Base-by-base conservation (phyloP, 140 eudicot genomes). In the Erigeron philadelphicus region DNA sequence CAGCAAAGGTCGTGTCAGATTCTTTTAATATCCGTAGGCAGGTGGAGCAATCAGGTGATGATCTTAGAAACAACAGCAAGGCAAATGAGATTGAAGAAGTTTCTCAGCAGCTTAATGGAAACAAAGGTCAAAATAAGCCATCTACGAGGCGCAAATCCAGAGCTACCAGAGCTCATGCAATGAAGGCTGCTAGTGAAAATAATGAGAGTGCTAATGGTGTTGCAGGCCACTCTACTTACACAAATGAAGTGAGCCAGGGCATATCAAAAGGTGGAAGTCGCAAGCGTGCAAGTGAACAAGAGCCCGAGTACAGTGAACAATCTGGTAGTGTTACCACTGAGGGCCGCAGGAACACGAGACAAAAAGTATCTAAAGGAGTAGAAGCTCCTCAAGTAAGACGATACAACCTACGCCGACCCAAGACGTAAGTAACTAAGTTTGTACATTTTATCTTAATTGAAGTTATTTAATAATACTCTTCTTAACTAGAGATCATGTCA, bases 341-440 rank as follows among this genome's bases (percentile, higher is more conserved):
- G 69, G 75, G 77, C 31, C 83, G 75, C 15, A 81, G 86, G 61
- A 92, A 74, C 77, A 81, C 91, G 83, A 80, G 85, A 61, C 89
- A 75, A 67, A 85, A 76, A 70, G 78, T 82, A 76, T 77, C 66
- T 50, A 77, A 76, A 52, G 84, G 67, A 67, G 88, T 64, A 17
- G 86, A 86, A 70, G 65, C 71, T 41, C 82, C 79, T 65, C 75
- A 61, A 55, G 94, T 71, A 66, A 77, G 75, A 67, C 84, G 95
- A 12, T 94, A 94, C 84, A 93, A 87, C 71, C 87, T 93, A 46
- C 90, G 97, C 49, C 82, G 78, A 35, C 74, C 84, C 61, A 83
- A 77, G 64, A 70, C 46, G 95, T 89, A 81, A 83, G 90, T 78
- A 35, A 72, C 19, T 56, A 38, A 13, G 41, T 61, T 12, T 11